Base-by-base conservation (phyloP, 2,329 filamentous ascomycete genomes). In the Mariannaea sp. region DNA sequence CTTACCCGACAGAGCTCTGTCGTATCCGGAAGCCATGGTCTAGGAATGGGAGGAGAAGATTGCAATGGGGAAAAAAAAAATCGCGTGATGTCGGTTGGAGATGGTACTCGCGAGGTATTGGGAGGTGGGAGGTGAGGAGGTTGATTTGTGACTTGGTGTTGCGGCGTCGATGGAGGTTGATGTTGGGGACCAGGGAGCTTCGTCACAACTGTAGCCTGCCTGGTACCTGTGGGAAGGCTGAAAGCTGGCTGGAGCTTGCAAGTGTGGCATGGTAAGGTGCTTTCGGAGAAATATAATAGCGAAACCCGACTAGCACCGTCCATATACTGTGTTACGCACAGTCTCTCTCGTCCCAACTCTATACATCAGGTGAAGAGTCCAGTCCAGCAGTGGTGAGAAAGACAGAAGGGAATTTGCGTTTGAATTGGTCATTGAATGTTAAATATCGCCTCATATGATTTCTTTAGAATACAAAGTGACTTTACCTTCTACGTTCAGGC, bases 1-100 rank as follows among this genome's bases (percentile, higher is more conserved):
- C 87, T 80, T 86, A 97, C 92, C 93, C 79, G 93, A 97, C 75
- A 97, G 87, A 78, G 93, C 94, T 89, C 94, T 90, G 81, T 99
- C 94, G 80, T 99, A 99, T 77, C 93, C 93, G 69, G 92, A 96
- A 75, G 92, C 89, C 90, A 95, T 86, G 66, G 33, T 67, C 57
- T 49, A 62, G 48, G 24, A 36, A 24, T 50, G 35, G 49, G 24
- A 33, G 36, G 38, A 53, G 29, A 22, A 35, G 22, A 24, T 29
- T 47, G 41, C 19, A 47, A 26, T n/a, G 24, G 10, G 26, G n/a
- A n/a, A n/a, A n/a, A n/a, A n/a, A n/a, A n/a, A 47, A 49, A 46
- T 50, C 50, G 24, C 22, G 24, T 29, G 22, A 24, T n/a, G 7
- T 10, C 35, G 10, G 19, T 26, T n/a, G 42, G 5, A 36, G 33